These are phyloP conservation scores for Dysphania ambrosioides DNA, from an alignment of 148 eudicot genomes.

Conservation along the genomic window DNA sequence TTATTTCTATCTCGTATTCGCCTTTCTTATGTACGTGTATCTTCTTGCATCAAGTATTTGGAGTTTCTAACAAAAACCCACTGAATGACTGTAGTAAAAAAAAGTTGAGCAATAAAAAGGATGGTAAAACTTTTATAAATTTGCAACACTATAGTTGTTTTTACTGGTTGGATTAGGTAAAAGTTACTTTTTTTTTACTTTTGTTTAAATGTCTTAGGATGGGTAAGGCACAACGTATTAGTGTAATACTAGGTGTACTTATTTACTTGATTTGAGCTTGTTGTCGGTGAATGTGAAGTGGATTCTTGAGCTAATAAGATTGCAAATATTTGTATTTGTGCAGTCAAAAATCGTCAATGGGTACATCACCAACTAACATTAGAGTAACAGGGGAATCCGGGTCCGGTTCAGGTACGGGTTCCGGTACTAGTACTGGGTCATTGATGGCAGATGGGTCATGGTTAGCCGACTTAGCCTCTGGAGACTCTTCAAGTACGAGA, in stretches of 20 bases:
- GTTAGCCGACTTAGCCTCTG: conserved; percentile 62
- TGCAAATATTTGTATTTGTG: not conserved
- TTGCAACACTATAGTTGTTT: not conserved
- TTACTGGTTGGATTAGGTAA: not conserved
- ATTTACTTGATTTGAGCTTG: too few relatives aligned
- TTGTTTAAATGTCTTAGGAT: not conserved
- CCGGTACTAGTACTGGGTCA: conserved; percentile 27
- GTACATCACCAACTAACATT: conserved; percentile 23
- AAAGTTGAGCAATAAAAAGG: too few relatives aligned
- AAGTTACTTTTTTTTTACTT: not conserved
- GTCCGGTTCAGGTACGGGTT: conserved; percentile 26
- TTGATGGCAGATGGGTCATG: conserved; percentile 55
- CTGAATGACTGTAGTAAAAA: too few relatives aligned
- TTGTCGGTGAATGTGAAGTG: too few relatives aligned
- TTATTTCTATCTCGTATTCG: too few relatives aligned
- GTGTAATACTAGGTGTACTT: too few relatives aligned
- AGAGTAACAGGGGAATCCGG: conserved; percentile 20
- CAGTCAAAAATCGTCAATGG: conserved; percentile 49
- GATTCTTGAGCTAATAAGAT: not conserved
- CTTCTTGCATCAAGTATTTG: too few relatives aligned
- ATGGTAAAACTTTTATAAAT: not conserved
- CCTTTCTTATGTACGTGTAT: too few relatives aligned
- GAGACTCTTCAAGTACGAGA: conserved; percentile 37
- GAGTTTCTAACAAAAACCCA: too few relatives aligned
- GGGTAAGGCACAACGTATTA: too few relatives aligned